phyloP scores from a whole-genome alignment of 306 rosid genomes.

The Gillenia trifoliata region DNA sequence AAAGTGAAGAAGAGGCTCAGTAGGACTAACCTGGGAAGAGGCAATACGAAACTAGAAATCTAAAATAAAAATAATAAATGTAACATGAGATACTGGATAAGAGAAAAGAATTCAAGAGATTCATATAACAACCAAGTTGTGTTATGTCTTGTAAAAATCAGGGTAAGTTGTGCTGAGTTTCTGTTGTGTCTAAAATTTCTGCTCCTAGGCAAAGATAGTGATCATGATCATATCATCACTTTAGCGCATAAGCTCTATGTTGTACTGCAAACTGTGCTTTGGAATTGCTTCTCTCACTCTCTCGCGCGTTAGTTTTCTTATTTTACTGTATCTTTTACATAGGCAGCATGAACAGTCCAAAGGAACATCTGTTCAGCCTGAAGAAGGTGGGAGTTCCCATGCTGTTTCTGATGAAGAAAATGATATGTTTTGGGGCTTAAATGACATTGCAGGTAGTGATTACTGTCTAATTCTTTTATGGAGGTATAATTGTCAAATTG shows the following conservation, averaged over 20 bases:
- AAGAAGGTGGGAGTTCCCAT: constrained; percentile 42
- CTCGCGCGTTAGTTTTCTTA: neutral
- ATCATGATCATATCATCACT: neutral
- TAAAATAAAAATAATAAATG: neutral
- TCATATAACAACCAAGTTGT: neutral
- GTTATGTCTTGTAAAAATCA: neutral
- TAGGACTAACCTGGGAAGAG: neutral
- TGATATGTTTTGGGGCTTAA: constrained; percentile 72
- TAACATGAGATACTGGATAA: neutral
- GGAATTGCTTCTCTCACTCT: neutral
- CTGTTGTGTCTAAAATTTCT: neutral
- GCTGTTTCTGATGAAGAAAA: constrained; percentile 52
- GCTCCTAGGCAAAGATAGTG: neutral
- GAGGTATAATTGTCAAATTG: neutral
- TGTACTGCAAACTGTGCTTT: neutral
- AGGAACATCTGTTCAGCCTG: constrained; percentile 44
- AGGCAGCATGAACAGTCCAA: constrained; percentile 75
- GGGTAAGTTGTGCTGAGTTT: neutral
- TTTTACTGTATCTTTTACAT: constrained; percentile 10
- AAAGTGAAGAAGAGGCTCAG: neutral
- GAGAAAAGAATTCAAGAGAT: neutral
- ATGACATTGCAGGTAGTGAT: constrained; percentile 73
- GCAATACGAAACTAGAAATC: neutral
- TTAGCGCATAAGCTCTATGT: neutral
- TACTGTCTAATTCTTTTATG: neutral